Conservation (phyloP, 495 filamentous ascomycete species). For the Terfezia boudieri region DNA sequence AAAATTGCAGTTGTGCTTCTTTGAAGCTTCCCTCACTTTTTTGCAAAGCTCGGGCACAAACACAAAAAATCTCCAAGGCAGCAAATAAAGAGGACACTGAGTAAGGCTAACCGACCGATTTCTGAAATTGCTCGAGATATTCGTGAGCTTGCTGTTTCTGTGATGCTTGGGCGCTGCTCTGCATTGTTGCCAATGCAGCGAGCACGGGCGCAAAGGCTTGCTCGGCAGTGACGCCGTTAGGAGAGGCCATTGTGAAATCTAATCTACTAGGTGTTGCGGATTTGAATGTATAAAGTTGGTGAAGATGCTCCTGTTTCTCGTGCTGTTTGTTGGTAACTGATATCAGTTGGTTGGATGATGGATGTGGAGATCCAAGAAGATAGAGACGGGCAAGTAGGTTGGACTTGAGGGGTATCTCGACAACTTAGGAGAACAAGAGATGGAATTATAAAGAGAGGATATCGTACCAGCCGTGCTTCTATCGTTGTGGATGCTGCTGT, state of each 20-base stretch:
- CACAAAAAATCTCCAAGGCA: not conserved
- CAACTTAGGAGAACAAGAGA: too few relatives aligned
- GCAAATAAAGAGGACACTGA: conserved; percentile 1
- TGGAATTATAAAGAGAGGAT: too few relatives aligned
- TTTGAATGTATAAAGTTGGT: not conserved
- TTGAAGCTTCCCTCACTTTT: not conserved
- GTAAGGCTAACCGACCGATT: conserved; percentile 48
- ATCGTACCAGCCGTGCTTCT: too few relatives aligned
- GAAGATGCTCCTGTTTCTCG: too few relatives aligned
- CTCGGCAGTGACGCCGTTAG: conserved; percentile 27
- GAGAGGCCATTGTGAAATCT: conserved; percentile 41
- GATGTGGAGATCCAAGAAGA: too few relatives aligned
- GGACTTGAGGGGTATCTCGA: too few relatives aligned
- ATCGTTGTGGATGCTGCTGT: too few relatives aligned
- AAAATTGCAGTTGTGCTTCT: not conserved
- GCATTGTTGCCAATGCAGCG: conserved; percentile 74
- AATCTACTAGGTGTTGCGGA: conserved; percentile 1
- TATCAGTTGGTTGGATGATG: too few relatives aligned
- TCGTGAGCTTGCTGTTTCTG: conserved; percentile 79
- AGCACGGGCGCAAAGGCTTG: conserved; percentile 67
- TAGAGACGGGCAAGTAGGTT: too few relatives aligned
- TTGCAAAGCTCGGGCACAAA: not conserved
- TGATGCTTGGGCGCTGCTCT: conserved; percentile 51
- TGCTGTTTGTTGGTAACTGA: too few relatives aligned
- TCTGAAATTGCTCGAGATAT: conserved; percentile 89